Percentiles rank a stretch among this genome's conserved stretches.
phyloP scores from a whole-genome alignment of 106 monocot species.

The Gastrodia elata region DNA sequence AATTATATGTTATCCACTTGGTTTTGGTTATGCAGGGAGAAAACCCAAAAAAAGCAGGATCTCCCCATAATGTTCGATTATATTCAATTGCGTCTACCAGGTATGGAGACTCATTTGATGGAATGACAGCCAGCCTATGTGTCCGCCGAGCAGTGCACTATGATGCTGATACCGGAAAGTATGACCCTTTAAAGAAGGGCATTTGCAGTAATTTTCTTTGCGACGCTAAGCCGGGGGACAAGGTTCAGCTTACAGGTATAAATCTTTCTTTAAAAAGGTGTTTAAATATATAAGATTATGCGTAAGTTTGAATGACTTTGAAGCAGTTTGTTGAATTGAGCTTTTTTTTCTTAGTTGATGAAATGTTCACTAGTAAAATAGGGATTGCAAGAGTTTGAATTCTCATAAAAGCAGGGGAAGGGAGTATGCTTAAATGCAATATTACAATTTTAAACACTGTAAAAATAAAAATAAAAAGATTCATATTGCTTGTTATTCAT shows the following conservation, averaged over 20 bases:
- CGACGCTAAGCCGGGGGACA: slow-evolving; percentile 82
- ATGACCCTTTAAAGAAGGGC: slow-evolving; percentile 89
- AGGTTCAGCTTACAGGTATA: slow-evolving; percentile 79
- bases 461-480: not conserved
- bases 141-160: slow-evolving; percentile 95
- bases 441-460: too few relatives aligned
- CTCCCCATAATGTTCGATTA: slow-evolving; percentile 75
- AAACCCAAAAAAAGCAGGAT: slow-evolving; percentile 91
- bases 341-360: not conserved
- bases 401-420: not conserved
- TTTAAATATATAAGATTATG: not conserved
- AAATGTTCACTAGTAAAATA: not conserved
- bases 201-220: slow-evolving; percentile 98
- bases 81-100: slow-evolving; percentile 97
- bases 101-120: slow-evolving; percentile 93
- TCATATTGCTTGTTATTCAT: too few relatives aligned
- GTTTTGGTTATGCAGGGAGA: slow-evolving; percentile 58
- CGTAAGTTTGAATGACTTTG: not conserved
- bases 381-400: not conserved
- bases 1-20: not conserved
- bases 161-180: slow-evolving; percentile 88
- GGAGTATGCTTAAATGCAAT: not conserved
- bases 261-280: not conserved
- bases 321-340: not conserved
- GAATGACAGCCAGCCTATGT: slow-evolving; percentile 83